phyloP scores from a whole-genome alignment of 2,329 filamentous ascomycete genomes.

The Fusarium ramigenum region DNA sequence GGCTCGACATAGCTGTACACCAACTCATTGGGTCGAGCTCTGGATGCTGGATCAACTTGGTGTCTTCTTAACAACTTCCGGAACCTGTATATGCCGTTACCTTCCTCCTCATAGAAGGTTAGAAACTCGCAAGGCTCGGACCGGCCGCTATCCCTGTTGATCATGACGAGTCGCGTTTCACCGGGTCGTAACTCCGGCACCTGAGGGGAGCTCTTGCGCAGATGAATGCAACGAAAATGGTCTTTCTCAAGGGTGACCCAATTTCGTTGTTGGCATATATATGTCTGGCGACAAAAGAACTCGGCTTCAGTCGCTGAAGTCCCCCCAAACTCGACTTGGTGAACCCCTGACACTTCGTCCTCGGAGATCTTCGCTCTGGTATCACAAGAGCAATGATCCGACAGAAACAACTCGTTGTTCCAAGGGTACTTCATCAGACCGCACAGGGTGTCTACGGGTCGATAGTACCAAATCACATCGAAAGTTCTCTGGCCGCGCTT shows the following conservation, averaged over 20 bases:
- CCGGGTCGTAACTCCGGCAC: constrained; percentile 56
- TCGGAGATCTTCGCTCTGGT: constrained; percentile 58
- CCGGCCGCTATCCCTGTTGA: constrained; percentile 41
- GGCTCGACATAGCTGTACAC: constrained; percentile 59
- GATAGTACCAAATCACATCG: constrained; percentile 79
- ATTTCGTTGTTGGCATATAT: constrained; percentile 65
- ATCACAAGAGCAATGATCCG: constrained; percentile 77
- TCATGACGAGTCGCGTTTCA: constrained; percentile 66
- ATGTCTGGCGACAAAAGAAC: constrained; percentile 78
- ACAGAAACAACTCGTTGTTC: constrained; percentile 78
- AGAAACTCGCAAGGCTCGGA: constrained; percentile 72
- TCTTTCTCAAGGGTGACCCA: constrained; percentile 67
- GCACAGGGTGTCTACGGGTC: constrained; percentile 75
- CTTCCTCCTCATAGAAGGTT: constrained; percentile 30
- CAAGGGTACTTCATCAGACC: constrained; percentile 73
- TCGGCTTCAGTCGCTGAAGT: constrained; percentile 57
- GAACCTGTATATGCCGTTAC: constrained; percentile 49
- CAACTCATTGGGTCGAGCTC: constrained; percentile 64
- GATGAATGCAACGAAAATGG: constrained; percentile 65
- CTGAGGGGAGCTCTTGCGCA: constrained; percentile 22
- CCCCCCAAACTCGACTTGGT: constrained; percentile 67
- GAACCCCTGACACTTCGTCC: constrained; percentile 65
- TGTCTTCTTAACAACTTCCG: constrained; percentile 63
- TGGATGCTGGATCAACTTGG: constrained; percentile 47
- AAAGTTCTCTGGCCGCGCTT: constrained; percentile 56